Evolutionary conservation across 2,329 filamentous ascomycete genomes (phyloP).

Genomic region (Zasmidium cellare): DNA sequence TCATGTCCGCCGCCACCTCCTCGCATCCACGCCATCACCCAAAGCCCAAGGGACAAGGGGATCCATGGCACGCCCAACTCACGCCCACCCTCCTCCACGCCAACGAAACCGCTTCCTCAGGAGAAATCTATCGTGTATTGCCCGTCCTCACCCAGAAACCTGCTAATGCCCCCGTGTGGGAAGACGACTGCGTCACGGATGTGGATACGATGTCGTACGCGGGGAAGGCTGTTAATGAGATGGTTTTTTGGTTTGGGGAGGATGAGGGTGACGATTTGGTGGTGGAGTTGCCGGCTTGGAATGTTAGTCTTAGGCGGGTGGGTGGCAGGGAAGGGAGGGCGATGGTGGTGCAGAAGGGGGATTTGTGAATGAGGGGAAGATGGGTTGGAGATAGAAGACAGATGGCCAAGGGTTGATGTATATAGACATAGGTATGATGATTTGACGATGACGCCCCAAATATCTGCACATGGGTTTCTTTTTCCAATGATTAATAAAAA

Average conservation of each 20-base stretch:
- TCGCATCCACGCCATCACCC: no score
- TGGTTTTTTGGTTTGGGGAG: constrained; percentile 28
- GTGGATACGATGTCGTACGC: constrained; percentile 26
- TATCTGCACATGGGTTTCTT: no score
- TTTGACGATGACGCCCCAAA: no score
- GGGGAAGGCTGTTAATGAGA: constrained; percentile 29
- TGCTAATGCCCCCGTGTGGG: constrained; percentile 15
- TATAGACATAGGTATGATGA: no score
- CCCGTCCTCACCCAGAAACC: constrained; percentile 16
- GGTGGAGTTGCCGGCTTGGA: constrained; percentile 31
- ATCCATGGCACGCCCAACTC: constrained; percentile 26
- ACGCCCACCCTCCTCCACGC: constrained; percentile 30
- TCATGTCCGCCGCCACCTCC: not conserved
- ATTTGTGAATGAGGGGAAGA: not conserved
- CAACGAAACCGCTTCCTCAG: constrained; percentile 23
- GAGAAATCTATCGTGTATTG: constrained; percentile 31
- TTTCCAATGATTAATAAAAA: no score
- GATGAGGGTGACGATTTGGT: constrained; percentile 10
- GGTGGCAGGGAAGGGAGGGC: not conserved
- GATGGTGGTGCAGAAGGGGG: constrained; percentile 11
- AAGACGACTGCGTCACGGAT: constrained; percentile 29
- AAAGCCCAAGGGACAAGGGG: no score
- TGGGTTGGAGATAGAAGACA: no score
- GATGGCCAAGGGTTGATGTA: no score
- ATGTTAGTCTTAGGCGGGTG: constrained; percentile 18